Evolutionary conservation across 2,329 filamentous ascomycete species (phyloP).

Genomic region (Hawksworthiomyces lignivorus): DNA sequence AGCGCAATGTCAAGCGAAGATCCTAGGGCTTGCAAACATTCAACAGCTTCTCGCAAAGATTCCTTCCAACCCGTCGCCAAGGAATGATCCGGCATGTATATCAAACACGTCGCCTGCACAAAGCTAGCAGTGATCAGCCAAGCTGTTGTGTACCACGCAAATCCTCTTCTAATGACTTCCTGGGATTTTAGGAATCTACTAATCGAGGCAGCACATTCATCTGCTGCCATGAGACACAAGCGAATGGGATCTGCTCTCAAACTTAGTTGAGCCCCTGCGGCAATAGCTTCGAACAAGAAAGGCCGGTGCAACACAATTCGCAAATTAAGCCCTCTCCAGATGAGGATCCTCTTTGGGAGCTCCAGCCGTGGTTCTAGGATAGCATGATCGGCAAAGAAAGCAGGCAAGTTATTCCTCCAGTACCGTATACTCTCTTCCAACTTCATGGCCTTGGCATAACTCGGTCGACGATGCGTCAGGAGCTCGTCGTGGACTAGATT

Average conservation of each 20-base stretch:
- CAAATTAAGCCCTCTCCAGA: neutral
- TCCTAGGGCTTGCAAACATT: neutral
- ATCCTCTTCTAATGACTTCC: neutral
- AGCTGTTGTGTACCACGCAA: conserved; percentile 1
- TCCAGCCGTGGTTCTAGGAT: neutral
- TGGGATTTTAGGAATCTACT: neutral
- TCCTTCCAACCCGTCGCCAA: neutral
- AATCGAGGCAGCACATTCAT: too few species aligned
- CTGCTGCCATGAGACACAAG: neutral
- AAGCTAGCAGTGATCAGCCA: conserved; percentile 3
- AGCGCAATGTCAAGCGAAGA: too few species aligned
- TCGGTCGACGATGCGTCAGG: too few species aligned
- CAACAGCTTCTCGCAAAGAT: neutral
- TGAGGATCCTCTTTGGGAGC: neutral
- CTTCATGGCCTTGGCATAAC: too few species aligned
- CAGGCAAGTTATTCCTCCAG: too few species aligned
- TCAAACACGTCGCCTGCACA: conserved; percentile 1
- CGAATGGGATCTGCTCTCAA: neutral
- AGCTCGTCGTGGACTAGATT: too few species aligned
- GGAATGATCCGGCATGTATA: conserved; percentile 1
- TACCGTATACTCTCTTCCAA: too few species aligned
- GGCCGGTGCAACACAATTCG: conserved; percentile 3
- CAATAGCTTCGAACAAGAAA: conserved; percentile 1
- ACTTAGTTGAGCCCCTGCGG: neutral
- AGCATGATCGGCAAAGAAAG: too few species aligned